Conservation (phyloP, 345 rosid species). For the Microcos paniculata region DNA sequence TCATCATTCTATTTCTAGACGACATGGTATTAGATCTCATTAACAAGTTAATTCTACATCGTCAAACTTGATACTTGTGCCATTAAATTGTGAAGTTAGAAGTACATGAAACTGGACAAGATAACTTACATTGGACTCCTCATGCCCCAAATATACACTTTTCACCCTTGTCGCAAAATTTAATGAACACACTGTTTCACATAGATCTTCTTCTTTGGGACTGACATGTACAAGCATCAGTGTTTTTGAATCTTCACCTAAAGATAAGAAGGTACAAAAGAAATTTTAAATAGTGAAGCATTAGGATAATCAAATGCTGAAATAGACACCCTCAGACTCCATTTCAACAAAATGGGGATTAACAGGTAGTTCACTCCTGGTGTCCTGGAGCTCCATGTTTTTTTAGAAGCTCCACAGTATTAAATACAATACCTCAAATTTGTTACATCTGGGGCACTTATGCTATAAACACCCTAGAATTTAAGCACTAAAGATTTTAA, state of each 20-base stretch:
- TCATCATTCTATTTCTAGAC: background rate
- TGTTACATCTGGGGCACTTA: no score
- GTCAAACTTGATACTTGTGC: background rate
- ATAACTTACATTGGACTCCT: constrained; percentile 51
- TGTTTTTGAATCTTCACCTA: constrained; percentile 81
- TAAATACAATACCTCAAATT: no score
- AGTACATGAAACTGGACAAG: background rate
- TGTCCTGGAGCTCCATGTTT: no score
- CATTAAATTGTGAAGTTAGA: background rate
- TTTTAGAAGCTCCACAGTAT: no score
- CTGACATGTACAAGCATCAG: constrained; percentile 86
- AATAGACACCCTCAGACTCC: background rate
- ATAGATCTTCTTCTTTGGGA: constrained; percentile 76
- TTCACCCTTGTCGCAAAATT: constrained; percentile 70
- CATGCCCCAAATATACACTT: constrained; percentile 57
- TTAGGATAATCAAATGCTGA: background rate
- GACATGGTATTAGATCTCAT: background rate
- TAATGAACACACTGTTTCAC: constrained; percentile 77
- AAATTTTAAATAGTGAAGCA: background rate
- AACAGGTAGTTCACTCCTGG: no score
- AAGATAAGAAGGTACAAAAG: background rate
- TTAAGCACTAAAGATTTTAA: no score
- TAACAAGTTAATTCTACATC: background rate
- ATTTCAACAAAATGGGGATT: no score
- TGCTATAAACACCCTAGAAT: no score